Percentiles rank a stretch among this genome's conserved stretches.
Conservation (phyloP, 345 rosid species). For the rapeseed (Brassica napus) region DNA sequence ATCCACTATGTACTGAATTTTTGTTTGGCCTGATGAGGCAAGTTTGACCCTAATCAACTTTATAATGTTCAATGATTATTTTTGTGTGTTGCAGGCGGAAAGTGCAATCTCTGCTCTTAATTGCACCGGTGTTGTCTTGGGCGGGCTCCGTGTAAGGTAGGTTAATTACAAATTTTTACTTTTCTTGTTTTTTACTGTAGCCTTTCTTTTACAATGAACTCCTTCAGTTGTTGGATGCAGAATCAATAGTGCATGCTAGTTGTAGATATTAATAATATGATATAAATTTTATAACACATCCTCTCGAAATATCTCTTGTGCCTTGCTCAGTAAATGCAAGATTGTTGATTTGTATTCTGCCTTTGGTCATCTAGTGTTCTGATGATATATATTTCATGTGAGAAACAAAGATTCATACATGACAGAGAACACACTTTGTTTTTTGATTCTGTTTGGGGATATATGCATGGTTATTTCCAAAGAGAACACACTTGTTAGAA, state of each 20-base stretch:
- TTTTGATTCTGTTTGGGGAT: background rate
- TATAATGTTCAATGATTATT: background rate
- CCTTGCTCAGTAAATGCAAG: background rate
- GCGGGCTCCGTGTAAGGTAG: conserved; percentile 74
- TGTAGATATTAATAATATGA: background rate
- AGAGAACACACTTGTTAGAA: background rate
- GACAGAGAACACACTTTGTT: background rate
- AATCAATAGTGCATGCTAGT: background rate
- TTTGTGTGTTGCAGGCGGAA: conserved; percentile 60
- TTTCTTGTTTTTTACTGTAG: background rate
- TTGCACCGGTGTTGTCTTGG: conserved; percentile 77
- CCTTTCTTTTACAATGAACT: background rate
- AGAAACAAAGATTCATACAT: background rate
- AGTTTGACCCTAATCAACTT: conserved; percentile 3
- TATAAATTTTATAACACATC: background rate
- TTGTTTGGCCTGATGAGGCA: conserved; percentile 4
- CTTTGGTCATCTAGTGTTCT: background rate
- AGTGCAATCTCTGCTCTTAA: conserved; percentile 82
- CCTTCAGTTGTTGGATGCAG: background rate
- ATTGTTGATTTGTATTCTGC: background rate
- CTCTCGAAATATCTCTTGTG: background rate
- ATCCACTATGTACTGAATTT: conserved; percentile 8
- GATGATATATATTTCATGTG: background rate
- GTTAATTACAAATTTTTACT: background rate
- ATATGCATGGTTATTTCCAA: background rate